Conservation (phyloP, 768 basidiomycete genomes). For the Trametes punicea region DNA sequence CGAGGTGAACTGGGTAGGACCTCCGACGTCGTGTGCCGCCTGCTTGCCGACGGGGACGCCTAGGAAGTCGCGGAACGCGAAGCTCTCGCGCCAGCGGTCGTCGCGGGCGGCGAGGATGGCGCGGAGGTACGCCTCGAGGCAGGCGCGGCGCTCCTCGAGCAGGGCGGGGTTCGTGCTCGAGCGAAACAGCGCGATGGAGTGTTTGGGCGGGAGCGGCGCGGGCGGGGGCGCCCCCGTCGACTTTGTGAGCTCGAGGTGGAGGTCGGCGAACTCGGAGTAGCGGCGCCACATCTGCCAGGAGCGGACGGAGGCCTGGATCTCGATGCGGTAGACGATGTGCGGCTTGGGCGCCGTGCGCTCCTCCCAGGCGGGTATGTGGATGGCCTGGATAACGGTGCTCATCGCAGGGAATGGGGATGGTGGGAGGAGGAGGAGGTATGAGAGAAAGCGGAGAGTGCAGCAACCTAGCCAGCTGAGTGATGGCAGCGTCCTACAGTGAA, state of each 20-base stretch:
- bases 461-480: not conserved
- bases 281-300: conserved; percentile 94
- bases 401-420: not conserved
- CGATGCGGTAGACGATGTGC: conserved; percentile 81
- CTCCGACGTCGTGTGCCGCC: conserved; percentile 26
- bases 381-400: conserved; percentile 67
- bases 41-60: conserved; percentile 68
- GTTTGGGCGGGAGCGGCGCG: conserved; percentile 79
- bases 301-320: conserved; percentile 83
- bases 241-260: conserved; percentile 77
- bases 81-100: conserved; percentile 74
- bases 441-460: not conserved
- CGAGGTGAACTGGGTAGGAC: conserved; percentile 55
- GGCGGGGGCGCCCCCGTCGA: conserved; percentile 83
- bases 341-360: conserved; percentile 65
- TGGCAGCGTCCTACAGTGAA: not conserved
- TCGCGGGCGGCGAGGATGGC: conserved; percentile 82
- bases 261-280: conserved; percentile 91
- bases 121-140: conserved; percentile 82
- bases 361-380: conserved; percentile 67
- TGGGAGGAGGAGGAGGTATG: not conserved
- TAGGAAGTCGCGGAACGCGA: conserved; percentile 83
- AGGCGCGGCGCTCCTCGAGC: conserved; percentile 71
- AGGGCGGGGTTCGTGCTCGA: conserved; percentile 56
- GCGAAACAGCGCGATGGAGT: conserved; percentile 64